A percentile compares a stretch with the other conserved stretches of the same genome.
Conservation (phyloP, 305 asterid genomes). For the Fraxinus angustifolia region DNA sequence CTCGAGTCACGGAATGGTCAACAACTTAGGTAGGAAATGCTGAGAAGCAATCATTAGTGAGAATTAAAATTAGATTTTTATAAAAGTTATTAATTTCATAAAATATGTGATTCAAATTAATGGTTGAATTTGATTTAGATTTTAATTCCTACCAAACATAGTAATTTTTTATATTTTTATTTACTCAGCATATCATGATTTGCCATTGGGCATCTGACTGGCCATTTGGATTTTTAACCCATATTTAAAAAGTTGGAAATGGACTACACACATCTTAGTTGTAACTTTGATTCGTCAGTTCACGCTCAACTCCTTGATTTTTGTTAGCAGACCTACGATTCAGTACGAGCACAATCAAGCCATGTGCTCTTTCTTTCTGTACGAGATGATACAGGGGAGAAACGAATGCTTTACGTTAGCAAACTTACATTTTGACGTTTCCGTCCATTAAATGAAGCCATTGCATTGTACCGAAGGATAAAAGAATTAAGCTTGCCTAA, state of each 20-base stretch:
- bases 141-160: no score
- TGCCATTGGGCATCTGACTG: neutral
- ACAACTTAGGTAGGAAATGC: no score
- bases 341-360: neutral
- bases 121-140: no score
- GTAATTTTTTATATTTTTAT: no score
- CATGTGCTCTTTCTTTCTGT: neutral
- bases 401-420: neutral
- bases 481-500: neutral
- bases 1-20: no score
- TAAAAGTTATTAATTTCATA: no score
- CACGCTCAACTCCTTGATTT: slow-evolving; percentile 25
- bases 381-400: neutral
- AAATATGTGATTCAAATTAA: no score
- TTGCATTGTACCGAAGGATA: neutral
- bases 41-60: no score
- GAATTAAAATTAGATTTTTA: no score
- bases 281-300: slow-evolving; percentile 11
- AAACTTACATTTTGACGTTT: neutral
- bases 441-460: neutral
- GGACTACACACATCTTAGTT: slow-evolving; percentile 19
- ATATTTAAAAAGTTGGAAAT: neutral
- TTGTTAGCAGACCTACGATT: slow-evolving; percentile 9
- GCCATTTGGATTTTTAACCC: neutral
- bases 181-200: neutral